Base-by-base conservation (phyloP, 345 rosid species). In the Kernera saxatilis region DNA sequence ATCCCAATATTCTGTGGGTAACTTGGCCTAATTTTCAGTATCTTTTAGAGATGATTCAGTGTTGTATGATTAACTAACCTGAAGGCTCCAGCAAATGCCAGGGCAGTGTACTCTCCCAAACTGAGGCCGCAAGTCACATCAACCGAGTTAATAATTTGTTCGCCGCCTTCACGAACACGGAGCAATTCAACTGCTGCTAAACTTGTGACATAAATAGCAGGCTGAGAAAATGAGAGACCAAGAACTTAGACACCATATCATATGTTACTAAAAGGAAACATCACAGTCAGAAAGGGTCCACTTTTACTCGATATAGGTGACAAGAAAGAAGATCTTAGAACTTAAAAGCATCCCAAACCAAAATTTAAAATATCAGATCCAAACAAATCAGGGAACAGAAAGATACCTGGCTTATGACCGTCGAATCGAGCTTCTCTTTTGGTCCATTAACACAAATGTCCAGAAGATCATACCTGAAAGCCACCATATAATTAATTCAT, bases 121-220 rank as follows among this genome's bases (percentile, higher is more conserved):
- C 98, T 95, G 37, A 95, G 93, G 41, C 99, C 99, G 60, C 98
- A 91, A 8, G 97, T 89, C 49, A 92, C 96, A 82, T 95, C 96
- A 71, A 87, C 87, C 11, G 98, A 89, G 81, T 90, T 88, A 69
- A 90, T 92, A 76, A 90, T 87, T 62, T 87, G 87, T 61, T 83
- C 91, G 14, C 99, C 98, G 19, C 93, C 93, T 54, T 95, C 94
- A 33, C 87, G 86, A 30, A 86, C 86, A 45, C 97, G 90, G 18
- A 92, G 87, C 61, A 95, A 73, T 71, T 92, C 99, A 40, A 95
- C 97, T 12, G 99, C 98, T 43, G 99, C 99, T 69, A 95, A 82
- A 81, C 99, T 92, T 37, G 99, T 90, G 76, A 95, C 98, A 81
- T 92, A 95, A 64, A 95, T 95, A 76, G 97, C 99, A 70, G 99